These are phyloP conservation scores for Zygotorulaspora chibaensis DNA, from an alignment of 805 yeast genomes.

Conservation along the genomic window DNA sequence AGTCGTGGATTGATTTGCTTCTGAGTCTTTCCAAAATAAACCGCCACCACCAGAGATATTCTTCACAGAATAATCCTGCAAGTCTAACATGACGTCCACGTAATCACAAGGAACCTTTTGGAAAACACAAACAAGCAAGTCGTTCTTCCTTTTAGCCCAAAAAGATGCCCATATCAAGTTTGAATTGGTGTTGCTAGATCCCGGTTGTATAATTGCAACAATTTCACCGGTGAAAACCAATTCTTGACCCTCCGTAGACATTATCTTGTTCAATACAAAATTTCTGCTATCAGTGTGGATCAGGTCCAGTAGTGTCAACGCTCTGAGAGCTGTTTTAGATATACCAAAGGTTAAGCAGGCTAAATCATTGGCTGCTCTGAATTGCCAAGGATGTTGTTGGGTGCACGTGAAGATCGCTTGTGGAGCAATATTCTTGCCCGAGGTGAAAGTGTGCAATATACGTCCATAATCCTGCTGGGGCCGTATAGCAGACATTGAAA, in stretches of 20 bases:
- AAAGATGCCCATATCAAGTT: slow-evolving; percentile 77
- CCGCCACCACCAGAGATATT: slow-evolving; percentile 27
- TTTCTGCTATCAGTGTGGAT: slow-evolving; percentile 72
- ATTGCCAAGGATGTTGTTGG: slow-evolving; percentile 67
- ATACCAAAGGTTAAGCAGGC: slow-evolving; percentile 86
- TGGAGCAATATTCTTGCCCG: slow-evolving; percentile 68
- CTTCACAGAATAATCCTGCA: slow-evolving; percentile 28
- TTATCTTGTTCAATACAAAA: slow-evolving; percentile 58
- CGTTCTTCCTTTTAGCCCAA: slow-evolving; percentile 80
- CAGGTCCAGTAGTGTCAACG: slow-evolving; percentile 66
- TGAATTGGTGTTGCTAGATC: slow-evolving; percentile 34
- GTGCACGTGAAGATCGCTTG: slow-evolving; percentile 85
- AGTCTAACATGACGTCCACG: slow-evolving; percentile 49
- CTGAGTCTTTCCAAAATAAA: slow-evolving; percentile 13
- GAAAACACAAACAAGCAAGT: slow-evolving; percentile 73
- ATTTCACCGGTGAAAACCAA: slow-evolving; percentile 79
- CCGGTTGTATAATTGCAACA: slow-evolving; percentile 69
- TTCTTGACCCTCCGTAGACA: slow-evolving; percentile 37
- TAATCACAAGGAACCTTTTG: slow-evolving; percentile 77
- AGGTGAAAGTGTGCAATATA: slow-evolving; percentile 59
- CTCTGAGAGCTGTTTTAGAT: slow-evolving; percentile 55
- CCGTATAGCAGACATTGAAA: slow-evolving; percentile 9
- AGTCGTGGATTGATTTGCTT: not conserved
- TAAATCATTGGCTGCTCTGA: slow-evolving; percentile 82
- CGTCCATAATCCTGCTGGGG: slow-evolving; percentile 35